Conservation (phyloP, 2,329 filamentous ascomycete genomes). For the Colletotrichum euphorbiae region DNA sequence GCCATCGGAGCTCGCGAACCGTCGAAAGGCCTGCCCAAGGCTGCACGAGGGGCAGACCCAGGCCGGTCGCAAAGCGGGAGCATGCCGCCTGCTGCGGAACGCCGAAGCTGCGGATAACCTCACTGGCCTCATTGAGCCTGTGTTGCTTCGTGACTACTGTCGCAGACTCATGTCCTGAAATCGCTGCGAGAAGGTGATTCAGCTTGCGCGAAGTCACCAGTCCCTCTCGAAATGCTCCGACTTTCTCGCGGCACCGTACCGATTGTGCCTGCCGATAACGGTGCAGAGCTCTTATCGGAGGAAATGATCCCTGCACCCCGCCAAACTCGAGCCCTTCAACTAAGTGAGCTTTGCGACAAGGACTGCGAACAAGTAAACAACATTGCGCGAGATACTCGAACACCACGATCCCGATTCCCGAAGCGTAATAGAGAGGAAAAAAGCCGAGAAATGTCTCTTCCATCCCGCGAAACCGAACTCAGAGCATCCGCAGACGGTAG, state of each 20-base stretch:
- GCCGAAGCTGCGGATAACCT: constrained; percentile 26
- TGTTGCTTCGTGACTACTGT: background rate
- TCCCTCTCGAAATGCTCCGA: background rate
- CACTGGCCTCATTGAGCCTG: constrained; percentile 26
- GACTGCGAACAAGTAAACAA: constrained; percentile 6
- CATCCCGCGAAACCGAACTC: constrained; percentile 57
- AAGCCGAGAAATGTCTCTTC: constrained; percentile 47
- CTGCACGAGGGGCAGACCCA: constrained; percentile 48
- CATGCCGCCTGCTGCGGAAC: constrained; percentile 9
- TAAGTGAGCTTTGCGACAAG: constrained; percentile 18
- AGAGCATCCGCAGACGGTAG: constrained; percentile 61
- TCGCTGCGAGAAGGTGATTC: background rate
- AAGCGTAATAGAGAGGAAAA: background rate
- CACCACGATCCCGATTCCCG: background rate
- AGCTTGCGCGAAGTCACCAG: background rate
- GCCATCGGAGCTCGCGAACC: constrained; percentile 43
- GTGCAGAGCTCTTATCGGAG: constrained; percentile 35
- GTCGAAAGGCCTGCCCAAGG: constrained; percentile 40
- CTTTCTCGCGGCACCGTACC: constrained; percentile 17
- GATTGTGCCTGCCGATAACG: constrained; percentile 13
- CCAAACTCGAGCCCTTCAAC: constrained; percentile 22
- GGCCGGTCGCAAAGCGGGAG: constrained; percentile 32
- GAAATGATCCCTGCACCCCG: constrained; percentile 21
- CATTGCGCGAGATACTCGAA: background rate
- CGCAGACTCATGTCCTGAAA: background rate